These are phyloP conservation scores for Tubosaeta sp. DNA, from an alignment of 768 basidiomycete species.

Conservation along the genomic window DNA sequence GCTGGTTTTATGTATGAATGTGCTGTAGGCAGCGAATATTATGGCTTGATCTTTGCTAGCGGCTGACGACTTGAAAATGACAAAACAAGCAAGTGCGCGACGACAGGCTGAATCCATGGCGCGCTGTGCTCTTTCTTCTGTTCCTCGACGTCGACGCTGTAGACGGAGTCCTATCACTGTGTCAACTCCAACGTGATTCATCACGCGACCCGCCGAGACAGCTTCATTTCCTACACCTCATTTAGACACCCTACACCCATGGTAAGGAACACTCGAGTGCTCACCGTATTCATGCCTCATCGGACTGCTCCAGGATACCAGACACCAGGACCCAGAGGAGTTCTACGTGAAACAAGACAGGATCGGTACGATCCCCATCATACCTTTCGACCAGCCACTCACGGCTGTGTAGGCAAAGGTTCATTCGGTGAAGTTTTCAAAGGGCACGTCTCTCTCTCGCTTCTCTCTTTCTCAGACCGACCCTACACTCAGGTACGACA, in stretches of 20 bases:
- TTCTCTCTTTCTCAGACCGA: constrained; percentile 7
- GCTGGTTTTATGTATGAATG: background rate
- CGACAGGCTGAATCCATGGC: constrained; percentile 4
- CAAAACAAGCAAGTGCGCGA: constrained; percentile 25
- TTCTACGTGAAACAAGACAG: constrained; percentile 96
- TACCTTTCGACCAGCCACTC: constrained; percentile 14
- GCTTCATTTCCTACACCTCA: background rate
- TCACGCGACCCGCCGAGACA: constrained; percentile 14
- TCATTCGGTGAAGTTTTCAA: constrained; percentile 99
- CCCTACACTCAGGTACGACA: constrained; percentile 68
- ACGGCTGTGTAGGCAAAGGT: constrained; percentile 70
- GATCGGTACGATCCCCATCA: constrained; percentile 63
- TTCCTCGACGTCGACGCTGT: constrained; percentile 3
- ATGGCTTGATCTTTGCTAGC: constrained; percentile 3
- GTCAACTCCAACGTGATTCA: constrained; percentile 4
- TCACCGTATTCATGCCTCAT: constrained; percentile 6
- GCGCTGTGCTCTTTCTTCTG: background rate
- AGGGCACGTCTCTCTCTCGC: constrained; percentile 53
- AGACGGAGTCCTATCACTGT: background rate
- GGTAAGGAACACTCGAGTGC: constrained; percentile 12
- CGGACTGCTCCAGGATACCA: constrained; percentile 47
- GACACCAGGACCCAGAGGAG: constrained; percentile 88
- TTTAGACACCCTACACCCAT: constrained; percentile 9
- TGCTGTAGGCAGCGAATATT: too few species aligned
- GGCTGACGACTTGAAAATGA: constrained; percentile 29